A percentile compares a stretch with the other conserved stretches of the same genome.
These are phyloP conservation scores for Paradendryphiella salina DNA, from an alignment of 2,329 filamentous ascomycete genomes.

Conservation along the genomic window DNA sequence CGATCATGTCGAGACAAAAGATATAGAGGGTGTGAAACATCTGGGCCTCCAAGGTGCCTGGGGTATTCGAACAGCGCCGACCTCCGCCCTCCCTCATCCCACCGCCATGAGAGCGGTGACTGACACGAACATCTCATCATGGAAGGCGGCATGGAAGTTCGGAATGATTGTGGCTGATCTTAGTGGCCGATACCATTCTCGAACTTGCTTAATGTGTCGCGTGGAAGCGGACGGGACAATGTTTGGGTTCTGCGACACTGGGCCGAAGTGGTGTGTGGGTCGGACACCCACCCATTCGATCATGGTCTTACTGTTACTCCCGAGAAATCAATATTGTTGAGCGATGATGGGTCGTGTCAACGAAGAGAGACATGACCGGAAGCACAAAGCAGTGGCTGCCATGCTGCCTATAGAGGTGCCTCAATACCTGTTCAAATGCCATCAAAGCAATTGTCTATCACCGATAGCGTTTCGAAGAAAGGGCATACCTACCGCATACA, in stretches of 20 bases:
- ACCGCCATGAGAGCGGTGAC: conserved; percentile 16
- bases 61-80: background rate
- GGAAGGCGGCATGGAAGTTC: conserved; percentile 28
- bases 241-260: conserved; percentile 32
- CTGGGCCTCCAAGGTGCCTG: background rate
- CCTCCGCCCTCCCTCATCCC: conserved; percentile 2
- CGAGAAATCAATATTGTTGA: conserved; percentile 8
- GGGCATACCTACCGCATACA: conserved; percentile 1
- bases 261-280: conserved; percentile 15
- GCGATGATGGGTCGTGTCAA: background rate
- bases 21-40: background rate
- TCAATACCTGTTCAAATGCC: conserved; percentile 2
- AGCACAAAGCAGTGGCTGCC: conserved; percentile 3
- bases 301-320: conserved; percentile 2
- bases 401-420: conserved; percentile 13
- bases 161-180: conserved; percentile 18
- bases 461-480: background rate
- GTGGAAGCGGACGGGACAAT: conserved; percentile 41
- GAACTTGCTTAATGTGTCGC: conserved; percentile 35
- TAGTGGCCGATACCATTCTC: conserved; percentile 16
- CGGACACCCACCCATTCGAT: conserved; percentile 4
- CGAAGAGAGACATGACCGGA: background rate
- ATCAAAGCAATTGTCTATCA: background rate
- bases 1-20: background rate
- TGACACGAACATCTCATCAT: conserved; percentile 18